These are phyloP conservation scores for Globisporangium mamillatum DNA, from an alignment of 352 stramenopile genomes.

Conservation along the genomic window DNA sequence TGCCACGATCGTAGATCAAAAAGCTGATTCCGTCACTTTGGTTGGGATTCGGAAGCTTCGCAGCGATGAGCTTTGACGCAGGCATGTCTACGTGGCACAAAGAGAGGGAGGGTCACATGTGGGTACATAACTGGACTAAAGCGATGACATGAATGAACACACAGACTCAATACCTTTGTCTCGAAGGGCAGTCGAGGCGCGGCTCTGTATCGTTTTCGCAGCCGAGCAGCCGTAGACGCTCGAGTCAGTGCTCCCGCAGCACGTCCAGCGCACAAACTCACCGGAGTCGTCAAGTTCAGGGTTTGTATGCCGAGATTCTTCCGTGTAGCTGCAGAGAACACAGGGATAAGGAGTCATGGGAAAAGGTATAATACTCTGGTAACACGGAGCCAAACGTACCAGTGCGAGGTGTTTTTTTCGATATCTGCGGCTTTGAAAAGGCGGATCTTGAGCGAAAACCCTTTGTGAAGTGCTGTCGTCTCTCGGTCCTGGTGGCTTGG, in stretches of 20 bases:
- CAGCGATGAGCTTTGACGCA: constrained; percentile 41
- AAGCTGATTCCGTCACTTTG: constrained; percentile 28
- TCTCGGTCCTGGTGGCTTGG: constrained; percentile 1
- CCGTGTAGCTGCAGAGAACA: constrained; percentile 21
- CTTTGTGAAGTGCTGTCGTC: constrained; percentile 11
- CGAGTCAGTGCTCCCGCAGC: constrained; percentile 50
- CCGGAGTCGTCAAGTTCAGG: constrained; percentile 56
- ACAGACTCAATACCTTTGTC: neutral
- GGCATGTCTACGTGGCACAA: constrained; percentile 11
- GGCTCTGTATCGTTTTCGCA: constrained; percentile 1
- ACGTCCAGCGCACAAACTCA: constrained; percentile 60
- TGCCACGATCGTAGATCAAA: constrained; percentile 50
- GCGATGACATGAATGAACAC: neutral
- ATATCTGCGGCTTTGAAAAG: constrained; percentile 52
- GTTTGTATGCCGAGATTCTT: constrained; percentile 44
- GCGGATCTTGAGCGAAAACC: constrained; percentile 36
- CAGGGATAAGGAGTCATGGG: neutral
- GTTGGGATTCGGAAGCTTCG: constrained; percentile 26
- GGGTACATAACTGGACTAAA: neutral
- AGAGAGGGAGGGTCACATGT: constrained; percentile 6
- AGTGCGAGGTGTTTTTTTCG: constrained; percentile 23
- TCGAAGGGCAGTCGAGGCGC: neutral
- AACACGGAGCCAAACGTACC: constrained; percentile 19
- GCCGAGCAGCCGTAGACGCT: constrained; percentile 56
- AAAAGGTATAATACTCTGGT: neutral